These are phyloP conservation scores for Hemisphaericaspora nanyangensis DNA, from an alignment of 805 yeast species.

Conservation along the genomic window DNA sequence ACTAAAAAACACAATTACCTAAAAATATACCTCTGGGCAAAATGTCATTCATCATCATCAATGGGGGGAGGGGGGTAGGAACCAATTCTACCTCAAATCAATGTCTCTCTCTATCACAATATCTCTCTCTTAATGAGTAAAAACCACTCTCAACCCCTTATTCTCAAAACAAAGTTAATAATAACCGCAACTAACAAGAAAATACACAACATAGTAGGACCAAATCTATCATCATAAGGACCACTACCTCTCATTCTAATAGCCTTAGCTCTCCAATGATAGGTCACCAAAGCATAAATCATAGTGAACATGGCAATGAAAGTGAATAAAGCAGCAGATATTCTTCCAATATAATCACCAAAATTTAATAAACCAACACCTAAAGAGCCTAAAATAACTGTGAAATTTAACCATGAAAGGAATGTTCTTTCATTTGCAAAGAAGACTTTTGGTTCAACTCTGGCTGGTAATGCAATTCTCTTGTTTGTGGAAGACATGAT, in stretches of 20 bases:
- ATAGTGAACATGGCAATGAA: slow-evolving; percentile 96
- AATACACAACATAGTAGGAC: slow-evolving; percentile 96
- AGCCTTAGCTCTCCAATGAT: slow-evolving; percentile 99
- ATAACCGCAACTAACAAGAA: slow-evolving; percentile 91
- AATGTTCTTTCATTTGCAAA: slow-evolving; percentile 99
- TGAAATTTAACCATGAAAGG: slow-evolving; percentile 96
- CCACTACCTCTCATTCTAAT: slow-evolving; percentile 97
- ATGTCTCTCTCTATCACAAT: too few species aligned
- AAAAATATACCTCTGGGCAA: too few species aligned
- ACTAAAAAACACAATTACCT: too few species aligned
- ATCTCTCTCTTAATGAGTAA: too few species aligned
- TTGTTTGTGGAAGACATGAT: slow-evolving; percentile 46
- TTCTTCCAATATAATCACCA: slow-evolving; percentile 90
- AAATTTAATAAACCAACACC: slow-evolving; percentile 95
- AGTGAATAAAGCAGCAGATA: slow-evolving; percentile 92
- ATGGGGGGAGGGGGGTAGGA: too few species aligned
- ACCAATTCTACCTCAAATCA: too few species aligned
- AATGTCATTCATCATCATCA: too few species aligned
- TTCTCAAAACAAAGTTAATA: slow-evolving; percentile 84
- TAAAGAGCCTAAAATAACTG: slow-evolving; percentile 95
- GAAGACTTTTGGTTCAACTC: slow-evolving; percentile 98
- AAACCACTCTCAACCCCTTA: slow-evolving; percentile 54
- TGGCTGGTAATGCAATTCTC: slow-evolving; percentile 94
- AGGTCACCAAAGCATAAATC: slow-evolving; percentile 92
- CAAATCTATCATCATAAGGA: slow-evolving; percentile 98